phyloP scores from a whole-genome alignment of 257 asterid species.

The Solanum sejunctum region DNA sequence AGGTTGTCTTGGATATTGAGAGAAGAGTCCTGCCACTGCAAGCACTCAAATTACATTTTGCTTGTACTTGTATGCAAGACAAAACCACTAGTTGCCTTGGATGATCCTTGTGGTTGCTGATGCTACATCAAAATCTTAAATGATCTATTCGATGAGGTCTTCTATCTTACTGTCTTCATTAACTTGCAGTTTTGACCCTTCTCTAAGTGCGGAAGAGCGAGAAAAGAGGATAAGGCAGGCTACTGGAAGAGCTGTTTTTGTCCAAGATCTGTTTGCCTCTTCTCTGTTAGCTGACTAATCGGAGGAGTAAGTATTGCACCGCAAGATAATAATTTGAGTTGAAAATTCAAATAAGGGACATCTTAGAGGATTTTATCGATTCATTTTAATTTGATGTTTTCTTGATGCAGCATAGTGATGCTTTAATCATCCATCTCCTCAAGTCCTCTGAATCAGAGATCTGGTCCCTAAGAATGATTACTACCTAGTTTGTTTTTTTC shows the following conservation, averaged over 20 bases:
- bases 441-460: neutral
- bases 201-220: constrained; percentile 64
- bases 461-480: neutral
- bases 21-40: neutral
- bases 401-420: neutral
- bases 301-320: constrained; percentile 17
- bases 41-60: neutral
- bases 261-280: constrained; percentile 60
- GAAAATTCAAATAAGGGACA: neutral
- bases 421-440: neutral
- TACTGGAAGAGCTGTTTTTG: constrained; percentile 54
- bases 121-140: neutral
- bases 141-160: neutral
- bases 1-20: neutral
- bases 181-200: constrained; percentile 48
- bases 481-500: neutral
- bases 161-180: neutral
- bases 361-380: neutral
- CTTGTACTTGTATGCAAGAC: neutral
- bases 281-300: constrained; percentile 42
- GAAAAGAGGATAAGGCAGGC: constrained; percentile 55
- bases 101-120: neutral
- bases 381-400: constrained; percentile 1
- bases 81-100: neutral
- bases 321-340: neutral